These are phyloP conservation scores for Acorus gramineus DNA, from an alignment of 106 monocot genomes.

Conservation along the genomic window DNA sequence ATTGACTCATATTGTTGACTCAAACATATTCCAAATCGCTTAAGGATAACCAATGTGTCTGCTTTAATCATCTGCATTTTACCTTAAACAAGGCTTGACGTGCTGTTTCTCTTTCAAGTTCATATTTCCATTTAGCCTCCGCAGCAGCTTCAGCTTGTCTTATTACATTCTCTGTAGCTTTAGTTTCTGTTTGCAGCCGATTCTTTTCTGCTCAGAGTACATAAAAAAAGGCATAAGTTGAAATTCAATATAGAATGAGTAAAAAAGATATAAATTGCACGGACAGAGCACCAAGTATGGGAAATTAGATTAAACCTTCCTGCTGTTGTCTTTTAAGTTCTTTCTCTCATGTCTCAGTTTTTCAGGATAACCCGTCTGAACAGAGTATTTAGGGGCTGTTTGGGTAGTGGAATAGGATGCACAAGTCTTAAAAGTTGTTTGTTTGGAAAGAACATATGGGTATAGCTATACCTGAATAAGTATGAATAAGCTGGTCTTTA, in stretches of 20 bases:
- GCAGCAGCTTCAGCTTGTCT: slow-evolving; percentile 53
- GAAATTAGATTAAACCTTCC: slow-evolving; percentile 37
- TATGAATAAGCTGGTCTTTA: too few species aligned
- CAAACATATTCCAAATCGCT: background rate
- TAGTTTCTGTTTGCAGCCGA: slow-evolving; percentile 78
- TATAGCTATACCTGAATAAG: too few species aligned
- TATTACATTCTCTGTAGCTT: slow-evolving; percentile 63
- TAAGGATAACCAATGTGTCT: background rate
- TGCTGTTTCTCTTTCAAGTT: slow-evolving; percentile 87
- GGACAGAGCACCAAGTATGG: background rate
- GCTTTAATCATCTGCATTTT: background rate
- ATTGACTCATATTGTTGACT: background rate
- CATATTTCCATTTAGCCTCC: slow-evolving; percentile 66
- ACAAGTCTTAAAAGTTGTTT: background rate
- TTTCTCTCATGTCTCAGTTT: slow-evolving; percentile 68
- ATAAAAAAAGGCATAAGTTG: background rate
- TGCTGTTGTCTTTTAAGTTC: slow-evolving; percentile 64
- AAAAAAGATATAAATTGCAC: background rate
- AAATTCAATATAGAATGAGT: background rate
- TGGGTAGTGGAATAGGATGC: background rate
- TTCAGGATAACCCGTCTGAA: slow-evolving; percentile 62
- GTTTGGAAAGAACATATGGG: background rate
- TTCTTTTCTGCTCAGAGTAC: slow-evolving; percentile 43
- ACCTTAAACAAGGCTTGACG: slow-evolving; percentile 82
- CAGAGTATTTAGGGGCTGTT: background rate